Base-by-base conservation (phyloP, 148 eudicot genomes). In the Talinum fruticosum region DNA sequence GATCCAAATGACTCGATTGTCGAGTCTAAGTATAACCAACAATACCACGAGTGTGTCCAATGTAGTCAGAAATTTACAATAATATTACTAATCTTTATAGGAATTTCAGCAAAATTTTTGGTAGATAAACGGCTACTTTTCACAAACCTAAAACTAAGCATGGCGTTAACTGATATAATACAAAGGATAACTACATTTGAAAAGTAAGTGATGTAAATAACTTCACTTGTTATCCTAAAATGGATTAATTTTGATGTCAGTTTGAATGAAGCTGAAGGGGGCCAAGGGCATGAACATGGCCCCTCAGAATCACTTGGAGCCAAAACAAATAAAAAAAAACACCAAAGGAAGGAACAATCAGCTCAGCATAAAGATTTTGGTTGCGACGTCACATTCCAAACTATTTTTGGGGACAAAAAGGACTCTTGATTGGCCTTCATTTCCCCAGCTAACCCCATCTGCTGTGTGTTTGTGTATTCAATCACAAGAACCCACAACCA, bases 331-430 rank as follows among this genome's bases (percentile, higher is more conserved):
- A 80, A 82, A 80, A 64, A 72, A 71, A 44, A 26, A 5, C 1
- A 12, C 2, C n/a, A 24, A 26, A 54, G 24, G 54, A 59, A 72
- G 47, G 18, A 81, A 66, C 61, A 53, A 26, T 13, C 57, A 65
- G 59, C 54, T 69, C 1, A 28, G 13, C 15, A 51, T 51, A 29
- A 36, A 65, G 49, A 82, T 67, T 77, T 66, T 34, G 29, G 62
- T 57, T 77, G 74, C 77, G 71, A 73, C 57, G 78, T 82, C 80
- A 77, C 73, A 73, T 12, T 81, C 57, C 33, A 30, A 37, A 66
- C 77, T 72, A 77, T 73, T 72, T 72, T 51, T 16, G 71, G 69
- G 68, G 32, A 23, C n/a, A 23, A 41, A 37, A 73, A 37, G 2
- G 0, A n/a, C 13, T 3, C 51, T 82, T 77, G 14, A 53, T 23